Evolutionary conservation across 1,139 yeast genomes (phyloP).

Genomic region (Kurtzmaniella quercitrusa): DNA sequence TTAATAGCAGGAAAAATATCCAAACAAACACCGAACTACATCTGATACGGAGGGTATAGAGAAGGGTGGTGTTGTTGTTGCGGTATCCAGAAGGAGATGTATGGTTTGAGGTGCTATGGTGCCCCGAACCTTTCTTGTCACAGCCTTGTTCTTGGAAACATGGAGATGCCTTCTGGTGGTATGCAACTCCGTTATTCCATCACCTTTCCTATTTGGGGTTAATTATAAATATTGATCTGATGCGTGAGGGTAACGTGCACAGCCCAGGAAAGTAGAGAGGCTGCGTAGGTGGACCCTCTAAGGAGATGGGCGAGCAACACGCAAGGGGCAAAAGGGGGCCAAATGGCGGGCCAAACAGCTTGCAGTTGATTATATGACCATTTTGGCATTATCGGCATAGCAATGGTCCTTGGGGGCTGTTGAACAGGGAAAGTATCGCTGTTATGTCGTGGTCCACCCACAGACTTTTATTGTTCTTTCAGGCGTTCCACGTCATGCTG

Average conservation of each 20-base stretch:
- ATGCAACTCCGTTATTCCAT: background rate
- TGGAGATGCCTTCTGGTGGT: background rate
- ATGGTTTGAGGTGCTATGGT: too few relatives aligned
- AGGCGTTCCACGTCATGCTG: background rate
- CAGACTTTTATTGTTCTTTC: background rate
- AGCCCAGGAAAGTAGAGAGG: background rate
- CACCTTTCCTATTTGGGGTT: background rate
- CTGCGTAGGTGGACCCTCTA: background rate
- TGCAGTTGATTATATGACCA: too few relatives aligned
- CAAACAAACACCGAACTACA: background rate
- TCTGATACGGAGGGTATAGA: too few relatives aligned
- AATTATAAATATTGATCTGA: background rate
- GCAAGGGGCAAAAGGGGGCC: background rate
- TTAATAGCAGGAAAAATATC: background rate
- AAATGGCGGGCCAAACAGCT: too few relatives aligned
- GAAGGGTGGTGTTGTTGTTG: too few relatives aligned
- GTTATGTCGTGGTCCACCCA: too few relatives aligned
- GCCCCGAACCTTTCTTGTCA: too few relatives aligned
- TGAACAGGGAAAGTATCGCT: background rate
- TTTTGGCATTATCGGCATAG: too few relatives aligned
- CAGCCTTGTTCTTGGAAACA: background rate
- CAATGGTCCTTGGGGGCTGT: too few relatives aligned
- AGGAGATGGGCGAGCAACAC: too few relatives aligned
- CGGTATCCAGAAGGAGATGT: too few relatives aligned
- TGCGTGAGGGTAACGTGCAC: background rate